These are phyloP conservation scores for Lentinula detonsa DNA, from an alignment of 768 basidiomycete genomes.

Conservation along the genomic window DNA sequence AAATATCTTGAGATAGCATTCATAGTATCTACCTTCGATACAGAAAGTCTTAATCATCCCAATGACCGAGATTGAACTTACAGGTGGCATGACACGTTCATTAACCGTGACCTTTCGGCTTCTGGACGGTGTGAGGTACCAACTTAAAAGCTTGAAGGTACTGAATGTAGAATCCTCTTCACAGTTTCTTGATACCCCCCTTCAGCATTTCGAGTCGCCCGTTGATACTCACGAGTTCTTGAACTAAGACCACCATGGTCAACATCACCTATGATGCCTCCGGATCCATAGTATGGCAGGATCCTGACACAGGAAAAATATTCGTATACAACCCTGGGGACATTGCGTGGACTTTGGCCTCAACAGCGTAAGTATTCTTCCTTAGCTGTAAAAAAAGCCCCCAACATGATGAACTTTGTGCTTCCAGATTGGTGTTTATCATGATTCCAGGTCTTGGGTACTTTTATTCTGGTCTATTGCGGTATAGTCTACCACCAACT, in stretches of 20 bases:
- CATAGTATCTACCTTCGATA: not conserved
- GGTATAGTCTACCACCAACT: not conserved
- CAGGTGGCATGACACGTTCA: not conserved
- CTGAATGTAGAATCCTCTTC: not conserved
- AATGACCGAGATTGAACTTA: not conserved
- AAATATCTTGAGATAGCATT: not conserved
- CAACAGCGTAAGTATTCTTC: slow-evolving; percentile 61
- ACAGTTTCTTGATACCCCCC: not conserved
- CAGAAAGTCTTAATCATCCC: not conserved
- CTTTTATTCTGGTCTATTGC: slow-evolving; percentile 74
- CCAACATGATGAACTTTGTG: not conserved
- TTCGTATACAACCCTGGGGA: slow-evolving; percentile 41
- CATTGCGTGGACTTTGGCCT: slow-evolving; percentile 54
- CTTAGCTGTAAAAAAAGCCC: too few species aligned
- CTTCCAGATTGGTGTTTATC: slow-evolving; percentile 34
- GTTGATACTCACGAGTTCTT: not conserved
- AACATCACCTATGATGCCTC: slow-evolving; percentile 11
- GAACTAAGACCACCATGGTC: slow-evolving; percentile 7
- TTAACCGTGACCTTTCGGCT: not conserved
- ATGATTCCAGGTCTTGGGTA: slow-evolving; percentile 85
- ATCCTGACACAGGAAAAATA: slow-evolving; percentile 6
- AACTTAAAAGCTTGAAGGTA: not conserved
- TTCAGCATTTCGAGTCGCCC: not conserved
- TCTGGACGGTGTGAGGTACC: not conserved
- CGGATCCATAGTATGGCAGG: not conserved